Conservation (phyloP, 1,139 yeast species). For the Petasospora fabianii region DNA sequence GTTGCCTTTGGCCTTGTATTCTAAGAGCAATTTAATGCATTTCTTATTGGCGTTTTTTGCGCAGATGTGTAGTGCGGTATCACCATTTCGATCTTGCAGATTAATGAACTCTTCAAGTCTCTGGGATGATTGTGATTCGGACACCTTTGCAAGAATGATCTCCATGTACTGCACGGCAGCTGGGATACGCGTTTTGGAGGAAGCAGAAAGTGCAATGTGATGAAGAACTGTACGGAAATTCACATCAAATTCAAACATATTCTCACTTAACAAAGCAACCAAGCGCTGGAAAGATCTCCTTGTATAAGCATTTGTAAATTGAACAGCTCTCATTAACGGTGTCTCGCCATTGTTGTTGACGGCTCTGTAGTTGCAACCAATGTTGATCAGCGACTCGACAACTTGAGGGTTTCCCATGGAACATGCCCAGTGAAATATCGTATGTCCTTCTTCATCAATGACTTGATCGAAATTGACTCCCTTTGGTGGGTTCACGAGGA, state of each 20-base stretch:
- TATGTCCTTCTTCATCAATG: slow-evolving; percentile 92
- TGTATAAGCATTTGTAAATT: slow-evolving; percentile 85
- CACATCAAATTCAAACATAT: slow-evolving; percentile 61
- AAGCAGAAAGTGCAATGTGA: slow-evolving; percentile 68
- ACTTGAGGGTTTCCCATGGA: slow-evolving; percentile 80
- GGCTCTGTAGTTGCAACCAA: slow-evolving; percentile 74
- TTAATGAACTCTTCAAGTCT: slow-evolving; percentile 56
- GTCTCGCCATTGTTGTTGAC: slow-evolving; percentile 79
- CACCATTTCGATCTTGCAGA: slow-evolving; percentile 78
- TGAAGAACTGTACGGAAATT: slow-evolving; percentile 73
- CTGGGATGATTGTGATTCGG: slow-evolving; percentile 53
- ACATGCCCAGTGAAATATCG: slow-evolving; percentile 96
- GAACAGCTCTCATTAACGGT: slow-evolving; percentile 76
- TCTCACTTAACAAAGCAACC: slow-evolving; percentile 64
- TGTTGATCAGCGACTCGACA: slow-evolving; percentile 63
- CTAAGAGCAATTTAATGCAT: slow-evolving; percentile 67
- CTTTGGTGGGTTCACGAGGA: slow-evolving; percentile 63
- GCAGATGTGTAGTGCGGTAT: slow-evolving; percentile 83
- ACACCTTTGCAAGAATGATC: slow-evolving; percentile 63
- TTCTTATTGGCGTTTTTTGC: slow-evolving; percentile 72
- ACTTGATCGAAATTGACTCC: slow-evolving; percentile 74
- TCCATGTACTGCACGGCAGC: slow-evolving; percentile 84
- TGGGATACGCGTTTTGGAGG: slow-evolving; percentile 58
- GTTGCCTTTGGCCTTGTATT: slow-evolving; percentile 70
- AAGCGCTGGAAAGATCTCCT: slow-evolving; percentile 74